A percentile compares a stretch with the other conserved stretches of the same genome.
Conservation (phyloP, 306 rosid species). For the Cucurbita argyrosperma region DNA sequence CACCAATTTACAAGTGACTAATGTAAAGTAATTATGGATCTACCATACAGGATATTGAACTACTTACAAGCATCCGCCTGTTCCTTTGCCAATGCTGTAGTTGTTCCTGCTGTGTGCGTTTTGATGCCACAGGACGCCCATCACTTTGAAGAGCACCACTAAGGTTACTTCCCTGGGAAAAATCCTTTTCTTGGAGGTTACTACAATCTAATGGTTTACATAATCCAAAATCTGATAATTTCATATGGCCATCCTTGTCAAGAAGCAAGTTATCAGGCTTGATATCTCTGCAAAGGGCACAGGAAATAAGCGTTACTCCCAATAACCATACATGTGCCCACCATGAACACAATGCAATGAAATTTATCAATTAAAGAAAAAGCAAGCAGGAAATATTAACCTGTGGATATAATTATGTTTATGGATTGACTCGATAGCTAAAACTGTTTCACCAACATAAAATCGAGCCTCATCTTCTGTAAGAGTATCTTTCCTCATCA, state of each 20-base stretch:
- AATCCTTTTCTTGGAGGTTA: constrained; percentile 90
- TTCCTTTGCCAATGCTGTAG: constrained; percentile 98
- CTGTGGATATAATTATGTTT: constrained; percentile 95
- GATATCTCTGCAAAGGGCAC: constrained; percentile 61
- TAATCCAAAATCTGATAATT: constrained; percentile 89
- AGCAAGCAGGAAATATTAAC: constrained; percentile 23
- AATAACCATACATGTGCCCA: background rate
- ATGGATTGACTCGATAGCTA: constrained; percentile 92
- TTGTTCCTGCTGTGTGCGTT: constrained; percentile 95
- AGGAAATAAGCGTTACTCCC: constrained; percentile 11
- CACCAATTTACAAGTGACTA: constrained; percentile 9
- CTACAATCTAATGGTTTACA: constrained; percentile 95
- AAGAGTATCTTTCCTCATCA: constrained; percentile 93
- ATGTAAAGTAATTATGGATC: background rate
- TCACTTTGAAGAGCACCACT: constrained; percentile 93
- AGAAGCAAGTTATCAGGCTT: constrained; percentile 98
- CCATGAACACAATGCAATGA: background rate
- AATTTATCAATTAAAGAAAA: background rate
- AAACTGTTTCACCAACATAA: constrained; percentile 94
- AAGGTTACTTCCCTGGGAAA: constrained; percentile 57
- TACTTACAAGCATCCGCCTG: constrained; percentile 93
- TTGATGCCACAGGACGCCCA: constrained; percentile 80
- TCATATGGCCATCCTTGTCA: constrained; percentile 89
- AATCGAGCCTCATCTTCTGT: constrained; percentile 90
- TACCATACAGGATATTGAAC: constrained; percentile 13